phyloP scores from a whole-genome alignment of 2,329 filamentous ascomycete species.

The Cercospora sesami region DNA sequence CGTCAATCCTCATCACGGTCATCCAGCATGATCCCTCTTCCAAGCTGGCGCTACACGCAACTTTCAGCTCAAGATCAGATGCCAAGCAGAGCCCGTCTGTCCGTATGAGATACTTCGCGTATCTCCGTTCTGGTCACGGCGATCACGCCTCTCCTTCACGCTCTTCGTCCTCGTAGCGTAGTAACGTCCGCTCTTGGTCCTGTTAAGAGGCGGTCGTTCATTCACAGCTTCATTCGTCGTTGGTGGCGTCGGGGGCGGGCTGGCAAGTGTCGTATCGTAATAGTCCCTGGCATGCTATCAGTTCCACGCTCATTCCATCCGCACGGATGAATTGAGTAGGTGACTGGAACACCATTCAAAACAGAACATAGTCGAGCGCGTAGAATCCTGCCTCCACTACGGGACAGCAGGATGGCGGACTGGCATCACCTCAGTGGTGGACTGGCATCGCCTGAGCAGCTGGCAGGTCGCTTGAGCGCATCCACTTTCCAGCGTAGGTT shows the following conservation, averaged over 20 bases:
- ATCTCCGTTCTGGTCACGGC: conserved; percentile 2
- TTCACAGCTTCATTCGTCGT: neutral
- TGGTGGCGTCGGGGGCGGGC: neutral
- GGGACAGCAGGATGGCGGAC: conserved; percentile 14
- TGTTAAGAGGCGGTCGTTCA: conserved; percentile 4
- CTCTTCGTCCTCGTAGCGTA: conserved; percentile 13
- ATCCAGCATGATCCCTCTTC: conserved; percentile 8
- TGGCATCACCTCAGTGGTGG: conserved; percentile 19
- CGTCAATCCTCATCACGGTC: neutral
- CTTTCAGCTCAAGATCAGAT: conserved; percentile 11
- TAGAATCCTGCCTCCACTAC: conserved; percentile 8
- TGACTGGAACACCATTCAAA: conserved; percentile 12
- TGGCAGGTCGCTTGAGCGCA: neutral
- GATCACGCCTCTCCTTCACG: conserved; percentile 12
- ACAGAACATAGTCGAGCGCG: conserved; percentile 3
- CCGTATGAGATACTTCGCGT: conserved; percentile 10
- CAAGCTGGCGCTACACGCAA: neutral
- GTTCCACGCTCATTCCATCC: conserved; percentile 5
- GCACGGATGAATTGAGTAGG: neutral
- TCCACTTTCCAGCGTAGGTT: conserved; percentile 9
- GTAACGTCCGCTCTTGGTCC: conserved; percentile 15
- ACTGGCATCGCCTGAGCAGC: conserved; percentile 17
- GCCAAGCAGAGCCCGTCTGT: conserved; percentile 12
- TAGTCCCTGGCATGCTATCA: conserved; percentile 3
- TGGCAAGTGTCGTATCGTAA: neutral